Evolutionary conservation across 768 basidiomycete genomes (phyloP).

Genomic region (Kwoniella sp.): DNA sequence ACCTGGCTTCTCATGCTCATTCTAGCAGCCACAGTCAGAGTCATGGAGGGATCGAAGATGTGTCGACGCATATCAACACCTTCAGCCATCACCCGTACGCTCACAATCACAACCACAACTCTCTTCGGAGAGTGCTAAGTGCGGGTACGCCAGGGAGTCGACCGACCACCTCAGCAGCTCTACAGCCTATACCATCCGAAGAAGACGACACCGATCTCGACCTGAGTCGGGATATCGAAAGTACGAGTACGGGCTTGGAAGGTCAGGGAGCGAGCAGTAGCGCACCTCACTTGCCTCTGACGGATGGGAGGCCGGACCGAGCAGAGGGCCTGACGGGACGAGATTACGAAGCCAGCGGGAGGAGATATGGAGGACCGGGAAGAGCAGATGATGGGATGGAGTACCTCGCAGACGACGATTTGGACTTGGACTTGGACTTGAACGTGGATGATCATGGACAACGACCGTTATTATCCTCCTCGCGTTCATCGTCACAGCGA

Average conservation of each 20-base stretch:
- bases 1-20: neutral
- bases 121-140: neutral
- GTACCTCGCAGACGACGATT: neutral
- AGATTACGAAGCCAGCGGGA: neutral
- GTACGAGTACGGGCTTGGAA: too few species aligned
- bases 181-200: neutral
- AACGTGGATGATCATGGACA: neutral
- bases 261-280: neutral
- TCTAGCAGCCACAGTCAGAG: neutral
- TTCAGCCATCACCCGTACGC: conserved; percentile 1
- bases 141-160: neutral
- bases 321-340: neutral
- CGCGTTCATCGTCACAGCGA: neutral
- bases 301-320: neutral
- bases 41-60: neutral
- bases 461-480: neutral
- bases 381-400: neutral
- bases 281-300: neutral
- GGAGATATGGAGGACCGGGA: neutral
- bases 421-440: too few species aligned
- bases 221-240: too few species aligned
- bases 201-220: neutral
- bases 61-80: neutral
- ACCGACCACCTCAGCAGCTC: neutral
- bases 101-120: neutral